A percentile compares a stretch with the other conserved stretches of the same genome.
phyloP scores from a whole-genome alignment of 225 moss, liverwort and hornwort genomes.

The Takakia lepidozioides region DNA sequence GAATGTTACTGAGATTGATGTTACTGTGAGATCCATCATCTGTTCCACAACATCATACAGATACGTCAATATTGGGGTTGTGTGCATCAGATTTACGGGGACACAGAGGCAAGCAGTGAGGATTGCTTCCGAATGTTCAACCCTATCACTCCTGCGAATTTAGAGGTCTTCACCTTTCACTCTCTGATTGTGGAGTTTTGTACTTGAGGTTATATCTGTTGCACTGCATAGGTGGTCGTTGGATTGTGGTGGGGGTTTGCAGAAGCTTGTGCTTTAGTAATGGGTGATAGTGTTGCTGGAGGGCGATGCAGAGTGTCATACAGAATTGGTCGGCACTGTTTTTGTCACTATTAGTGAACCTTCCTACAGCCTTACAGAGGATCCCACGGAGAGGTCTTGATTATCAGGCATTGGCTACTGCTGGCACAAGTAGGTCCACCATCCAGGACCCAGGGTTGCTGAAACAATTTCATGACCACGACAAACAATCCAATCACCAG shows the following conservation, averaged over 20 bases:
- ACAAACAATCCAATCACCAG: neutral
- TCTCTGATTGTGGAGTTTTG: too few species aligned
- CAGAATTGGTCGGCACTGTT: constrained; percentile 47
- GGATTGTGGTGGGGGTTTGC: too few species aligned
- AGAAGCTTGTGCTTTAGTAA: too few species aligned
- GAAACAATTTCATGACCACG: constrained; percentile 6
- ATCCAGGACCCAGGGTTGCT: constrained; percentile 23
- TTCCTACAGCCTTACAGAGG: constrained; percentile 27
- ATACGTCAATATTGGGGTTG: neutral
- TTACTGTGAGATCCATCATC: neutral
- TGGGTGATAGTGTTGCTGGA: too few species aligned
- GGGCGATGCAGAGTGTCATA: constrained; percentile 30
- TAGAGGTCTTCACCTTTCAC: too few species aligned
- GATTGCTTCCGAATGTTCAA: constrained; percentile 72
- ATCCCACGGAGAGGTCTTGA: constrained; percentile 18
- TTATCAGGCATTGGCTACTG: constrained; percentile 12
- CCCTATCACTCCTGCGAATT: constrained; percentile 21
- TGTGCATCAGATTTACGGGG: constrained; percentile 34
- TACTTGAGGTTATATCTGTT: too few species aligned
- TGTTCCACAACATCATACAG: too few species aligned
- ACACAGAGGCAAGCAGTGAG: constrained; percentile 40
- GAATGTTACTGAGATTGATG: too few species aligned
- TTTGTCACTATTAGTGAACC: constrained; percentile 38
- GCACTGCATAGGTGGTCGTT: too few species aligned
- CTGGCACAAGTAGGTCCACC: constrained; percentile 8